Evolutionary conservation across 2,329 filamentous ascomycete genomes (phyloP).

Genomic region (Aureobasidium leucospermi): DNA sequence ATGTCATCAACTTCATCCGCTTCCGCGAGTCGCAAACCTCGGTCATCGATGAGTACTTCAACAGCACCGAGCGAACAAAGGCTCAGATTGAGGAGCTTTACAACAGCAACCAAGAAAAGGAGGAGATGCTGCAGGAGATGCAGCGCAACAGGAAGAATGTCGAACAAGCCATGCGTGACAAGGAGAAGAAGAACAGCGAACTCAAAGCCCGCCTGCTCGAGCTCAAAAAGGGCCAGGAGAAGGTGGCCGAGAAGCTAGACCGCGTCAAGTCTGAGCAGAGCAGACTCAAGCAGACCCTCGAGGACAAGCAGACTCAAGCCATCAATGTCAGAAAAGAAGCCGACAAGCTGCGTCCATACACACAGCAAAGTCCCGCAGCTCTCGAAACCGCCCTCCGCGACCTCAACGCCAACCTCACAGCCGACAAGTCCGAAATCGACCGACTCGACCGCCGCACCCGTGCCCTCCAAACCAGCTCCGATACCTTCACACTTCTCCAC

Average conservation of each 20-base stretch:
- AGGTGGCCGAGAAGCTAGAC: constrained; percentile 74
- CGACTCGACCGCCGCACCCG: constrained; percentile 78
- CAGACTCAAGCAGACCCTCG: constrained; percentile 62
- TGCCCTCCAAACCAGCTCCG: constrained; percentile 82
- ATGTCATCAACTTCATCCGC: constrained; percentile 96
- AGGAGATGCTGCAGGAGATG: constrained; percentile 72
- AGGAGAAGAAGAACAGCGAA: constrained; percentile 77
- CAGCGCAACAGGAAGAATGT: constrained; percentile 70
- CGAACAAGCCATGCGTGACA: constrained; percentile 75
- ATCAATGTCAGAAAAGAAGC: constrained; percentile 75
- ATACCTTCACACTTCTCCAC: constrained; percentile 78
- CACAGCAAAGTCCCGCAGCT: constrained; percentile 76
- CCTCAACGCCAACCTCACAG: constrained; percentile 66
- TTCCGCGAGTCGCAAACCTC: constrained; percentile 89
- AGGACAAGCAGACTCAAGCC: constrained; percentile 63
- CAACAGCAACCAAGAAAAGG: constrained; percentile 78
- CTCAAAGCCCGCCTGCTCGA: constrained; percentile 76
- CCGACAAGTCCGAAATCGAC: constrained; percentile 80
- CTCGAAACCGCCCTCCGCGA: constrained; percentile 78
- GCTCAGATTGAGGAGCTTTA: constrained; percentile 80
- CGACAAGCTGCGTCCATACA: constrained; percentile 83
- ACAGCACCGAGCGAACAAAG: constrained; percentile 81
- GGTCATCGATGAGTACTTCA: constrained; percentile 89
- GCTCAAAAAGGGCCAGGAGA: constrained; percentile 72
- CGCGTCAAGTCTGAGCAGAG: constrained; percentile 74